Evolutionary conservation across 1,284 basidiomycete species (phyloP).

Genomic region (Apiotrichum porosum): DNA sequence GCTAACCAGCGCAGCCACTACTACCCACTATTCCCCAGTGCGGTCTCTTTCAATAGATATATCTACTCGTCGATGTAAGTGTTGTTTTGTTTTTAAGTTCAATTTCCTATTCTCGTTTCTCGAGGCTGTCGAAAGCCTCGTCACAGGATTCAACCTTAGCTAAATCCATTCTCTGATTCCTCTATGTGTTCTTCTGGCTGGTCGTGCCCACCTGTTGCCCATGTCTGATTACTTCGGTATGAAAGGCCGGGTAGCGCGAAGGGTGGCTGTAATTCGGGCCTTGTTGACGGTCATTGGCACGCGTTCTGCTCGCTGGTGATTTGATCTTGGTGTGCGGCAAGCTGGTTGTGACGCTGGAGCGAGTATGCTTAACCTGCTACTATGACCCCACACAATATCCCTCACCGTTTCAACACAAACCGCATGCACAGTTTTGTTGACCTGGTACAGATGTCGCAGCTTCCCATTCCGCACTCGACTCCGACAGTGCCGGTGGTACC

Average conservation of each 20-base stretch:
- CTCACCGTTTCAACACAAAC: not conserved
- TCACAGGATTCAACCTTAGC: conserved; percentile 48
- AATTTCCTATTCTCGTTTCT: not conserved
- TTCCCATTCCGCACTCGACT: conserved; percentile 10
- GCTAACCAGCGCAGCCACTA: conserved; percentile 8
- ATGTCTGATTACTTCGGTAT: too few species aligned
- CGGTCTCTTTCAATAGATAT: not conserved
- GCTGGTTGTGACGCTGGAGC: conserved; percentile 20
- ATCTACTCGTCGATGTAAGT: conserved; percentile 7
- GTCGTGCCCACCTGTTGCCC: conserved; percentile 18
- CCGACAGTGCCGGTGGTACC: not conserved
- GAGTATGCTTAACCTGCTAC: conserved; percentile 43
- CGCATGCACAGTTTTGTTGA: conserved; percentile 5
- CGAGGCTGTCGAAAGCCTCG: conserved; percentile 5
- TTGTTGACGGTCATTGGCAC: conserved; percentile 10
- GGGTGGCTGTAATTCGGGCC: conserved; percentile 21
- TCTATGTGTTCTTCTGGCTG: conserved; percentile 14
- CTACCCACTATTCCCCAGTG: not conserved
- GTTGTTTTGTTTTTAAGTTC: not conserved
- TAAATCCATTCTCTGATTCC: conserved; percentile 50
- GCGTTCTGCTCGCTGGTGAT: conserved; percentile 28
- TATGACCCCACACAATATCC: conserved; percentile 32
- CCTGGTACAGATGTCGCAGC: conserved; percentile 25
- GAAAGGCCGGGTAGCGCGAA: not conserved
- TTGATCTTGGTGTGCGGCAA: conserved; percentile 27